A percentile compares a stretch with the other conserved stretches of the same genome.
Evolutionary conservation across 371 early-diverging fungal genomes (phyloP).

Genomic region (Choanephora cucurbitarum): DNA sequence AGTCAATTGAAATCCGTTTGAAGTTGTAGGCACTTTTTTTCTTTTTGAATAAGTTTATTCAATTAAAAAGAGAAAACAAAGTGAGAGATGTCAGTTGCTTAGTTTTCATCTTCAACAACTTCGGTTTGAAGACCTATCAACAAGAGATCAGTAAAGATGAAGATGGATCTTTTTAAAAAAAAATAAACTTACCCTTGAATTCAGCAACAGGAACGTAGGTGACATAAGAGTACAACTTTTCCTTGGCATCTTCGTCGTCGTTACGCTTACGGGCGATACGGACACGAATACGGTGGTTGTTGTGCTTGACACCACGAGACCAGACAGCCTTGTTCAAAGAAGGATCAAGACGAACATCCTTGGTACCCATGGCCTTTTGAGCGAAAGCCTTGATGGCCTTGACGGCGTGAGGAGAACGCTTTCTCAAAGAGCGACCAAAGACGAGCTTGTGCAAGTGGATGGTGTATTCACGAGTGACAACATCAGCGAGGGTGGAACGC

Average conservation of each 20-base stretch:
- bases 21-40: no score
- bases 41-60: no score
- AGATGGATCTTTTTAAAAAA: background rate
- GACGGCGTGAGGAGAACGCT: constrained; percentile 91
- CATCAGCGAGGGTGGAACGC: constrained; percentile 62
- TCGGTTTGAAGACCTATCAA: constrained; percentile 51
- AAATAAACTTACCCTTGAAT: constrained; percentile 69
- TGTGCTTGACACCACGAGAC: constrained; percentile 85
- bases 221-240: constrained; percentile 91
- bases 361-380: constrained; percentile 67
- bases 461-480: constrained; percentile 90
- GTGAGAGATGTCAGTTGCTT: background rate
- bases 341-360: constrained; percentile 77
- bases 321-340: constrained; percentile 80
- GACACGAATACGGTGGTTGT: constrained; percentile 90
- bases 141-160: background rate
- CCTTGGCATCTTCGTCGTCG: constrained; percentile 89
- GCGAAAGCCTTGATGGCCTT: constrained; percentile 88
- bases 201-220: constrained; percentile 78
- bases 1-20: no score
- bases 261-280: constrained; percentile 88
- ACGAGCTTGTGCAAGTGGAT: constrained; percentile 92
- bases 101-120: constrained; percentile 50
- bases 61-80: no score
- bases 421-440: constrained; percentile 86